These are phyloP conservation scores for Kazachstania taianensis DNA, from an alignment of 805 yeast genomes.

Conservation along the genomic window DNA sequence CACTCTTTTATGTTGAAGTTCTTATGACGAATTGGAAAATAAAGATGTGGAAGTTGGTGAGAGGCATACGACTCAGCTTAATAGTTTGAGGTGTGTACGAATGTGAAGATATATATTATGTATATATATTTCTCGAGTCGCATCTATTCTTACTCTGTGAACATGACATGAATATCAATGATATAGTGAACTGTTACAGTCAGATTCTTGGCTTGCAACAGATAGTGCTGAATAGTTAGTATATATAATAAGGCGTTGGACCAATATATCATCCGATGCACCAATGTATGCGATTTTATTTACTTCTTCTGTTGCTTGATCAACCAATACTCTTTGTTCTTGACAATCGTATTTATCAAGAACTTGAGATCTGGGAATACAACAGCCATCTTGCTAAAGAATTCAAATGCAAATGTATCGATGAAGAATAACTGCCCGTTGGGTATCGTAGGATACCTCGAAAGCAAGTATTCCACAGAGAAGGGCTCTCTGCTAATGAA, in stretches of 20 bases:
- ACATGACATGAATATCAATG: neutral
- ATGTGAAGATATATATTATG: neutral
- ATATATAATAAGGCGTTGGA: no score
- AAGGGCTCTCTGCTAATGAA: slow-evolving; percentile 3
- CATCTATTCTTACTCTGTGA: neutral
- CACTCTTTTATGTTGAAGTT: no score
- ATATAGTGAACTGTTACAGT: no score
- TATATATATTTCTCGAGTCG: neutral
- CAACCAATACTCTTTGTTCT: slow-evolving; percentile 51
- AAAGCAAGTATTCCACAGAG: slow-evolving; percentile 33
- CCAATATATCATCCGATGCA: neutral
- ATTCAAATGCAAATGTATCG: slow-evolving; percentile 64
- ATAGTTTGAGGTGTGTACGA: no score
- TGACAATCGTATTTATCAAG: slow-evolving; percentile 41
- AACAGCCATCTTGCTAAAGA: slow-evolving; percentile 55
- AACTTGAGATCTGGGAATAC: slow-evolving; percentile 53
- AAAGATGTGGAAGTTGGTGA: no score
- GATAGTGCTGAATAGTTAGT: no score
- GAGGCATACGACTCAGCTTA: no score
- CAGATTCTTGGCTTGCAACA: no score
- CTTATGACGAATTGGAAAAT: no score
- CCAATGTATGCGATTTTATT: neutral
- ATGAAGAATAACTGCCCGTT: slow-evolving; percentile 79
- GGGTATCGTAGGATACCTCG: slow-evolving; percentile 41
- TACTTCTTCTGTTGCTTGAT: slow-evolving; percentile 3